Evolutionary conservation across 2,329 filamentous ascomycete species (phyloP).

Genomic region (Curvularia sp.): DNA sequence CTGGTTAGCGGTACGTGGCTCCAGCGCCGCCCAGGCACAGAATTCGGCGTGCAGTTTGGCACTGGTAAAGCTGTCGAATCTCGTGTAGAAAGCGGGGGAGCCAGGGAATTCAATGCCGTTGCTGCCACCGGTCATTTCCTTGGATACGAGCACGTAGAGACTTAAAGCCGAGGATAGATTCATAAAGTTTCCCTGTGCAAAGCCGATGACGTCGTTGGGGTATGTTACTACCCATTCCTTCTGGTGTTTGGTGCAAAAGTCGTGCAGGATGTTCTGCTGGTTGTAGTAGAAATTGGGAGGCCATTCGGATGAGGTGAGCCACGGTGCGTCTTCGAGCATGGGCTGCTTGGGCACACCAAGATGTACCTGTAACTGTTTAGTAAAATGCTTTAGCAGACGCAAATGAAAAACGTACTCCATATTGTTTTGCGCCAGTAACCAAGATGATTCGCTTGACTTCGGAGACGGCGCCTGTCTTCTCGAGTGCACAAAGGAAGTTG

Average conservation of each 20-base stretch:
- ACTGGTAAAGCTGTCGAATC: constrained; percentile 40
- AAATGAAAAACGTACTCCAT: too few species aligned
- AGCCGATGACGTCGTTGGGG: constrained; percentile 56
- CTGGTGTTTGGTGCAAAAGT: constrained; percentile 36
- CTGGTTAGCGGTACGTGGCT: constrained; percentile 47
- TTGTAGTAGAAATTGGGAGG: constrained; percentile 61
- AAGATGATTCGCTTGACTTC: constrained; percentile 59
- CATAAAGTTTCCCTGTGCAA: constrained; percentile 49
- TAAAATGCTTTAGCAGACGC: too few species aligned
- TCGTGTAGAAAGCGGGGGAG: constrained; percentile 37
- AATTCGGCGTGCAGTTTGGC: constrained; percentile 39
- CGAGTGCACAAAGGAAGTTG: constrained; percentile 58
- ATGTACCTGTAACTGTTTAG: constrained; percentile 48
- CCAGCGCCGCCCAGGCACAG: constrained; percentile 43
- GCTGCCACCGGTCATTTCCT: constrained; percentile 28
- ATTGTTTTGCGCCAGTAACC: constrained; percentile 60
- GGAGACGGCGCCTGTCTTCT: constrained; percentile 51
- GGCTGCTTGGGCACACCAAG: constrained; percentile 58
- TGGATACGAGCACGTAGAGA: constrained; percentile 38
- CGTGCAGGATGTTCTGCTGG: constrained; percentile 55
- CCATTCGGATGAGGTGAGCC: constrained; percentile 46
- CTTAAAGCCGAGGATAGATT: constrained; percentile 41
- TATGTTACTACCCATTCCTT: constrained; percentile 56
- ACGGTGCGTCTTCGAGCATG: constrained; percentile 57
- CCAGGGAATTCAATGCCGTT: constrained; percentile 36